Evolutionary conservation across 75 land plant species (phyloP), one percentile per base, ranked within the genome.

Genomic region (Pinus taeda): DNA sequence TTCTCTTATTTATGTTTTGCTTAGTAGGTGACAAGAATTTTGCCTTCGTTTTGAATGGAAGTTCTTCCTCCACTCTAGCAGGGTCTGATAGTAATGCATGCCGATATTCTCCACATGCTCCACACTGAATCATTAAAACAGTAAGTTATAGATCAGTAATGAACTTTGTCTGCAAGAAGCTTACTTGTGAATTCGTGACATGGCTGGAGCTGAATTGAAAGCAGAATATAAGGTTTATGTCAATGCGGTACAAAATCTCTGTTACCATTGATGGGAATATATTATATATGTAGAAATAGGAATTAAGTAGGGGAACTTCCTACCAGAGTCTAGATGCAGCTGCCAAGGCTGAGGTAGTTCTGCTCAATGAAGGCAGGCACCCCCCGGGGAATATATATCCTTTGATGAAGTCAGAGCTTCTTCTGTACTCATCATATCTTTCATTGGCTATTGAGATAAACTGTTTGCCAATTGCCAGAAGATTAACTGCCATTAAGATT

Each of bases 81-180:
- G 82, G 3, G 98, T 97, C 69, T 89, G 95, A 79, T 83, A 89
- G 77, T 94, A 97, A 77, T 94, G 98, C 15, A 87, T 75, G 26
- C 99, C 98, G 22, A 97, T 95, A 45, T 97, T 94, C 61, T 97
- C 99, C 80, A 97, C 36, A 77, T 97, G 95, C 90, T 97, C 99
- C 79, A 97, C 87, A 80, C 99, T 97, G 79, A 57, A 81, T 3
- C 59, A 73, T 22, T 13, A 73, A 56, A 73, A 15, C 29, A 60
- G 5, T 4, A 4, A 26, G 33, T 22, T 73, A 17, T 57, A 56
- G 13, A 55, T 73, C 11, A 53, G 58, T 24, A 24, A 22, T 73
- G 29, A 73, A 56, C 33, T 73, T 26, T 56, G 53, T 22, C 72
- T 49, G 8, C n/a, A 36, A 69, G 45, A 6, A 15, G 17, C 1